These are phyloP conservation scores for sorghum (Sorghum bicolor) DNA, from an alignment of 176 grass and related monocot species.

Conservation along the genomic window Sorghum_bicolor_NCBIv3 NC_012877.2:7158001-7158500, in stretches of 20 bases:
- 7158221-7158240: conserved; percentile 7
- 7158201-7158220: background rate
- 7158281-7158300: background rate
- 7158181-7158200: background rate
- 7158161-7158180: background rate
- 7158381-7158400: background rate
- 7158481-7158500: background rate
- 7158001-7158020: background rate
- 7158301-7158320: conserved; percentile 2
- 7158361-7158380: background rate
- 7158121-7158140: conserved; percentile 9
- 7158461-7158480: conserved; percentile 86
- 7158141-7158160: background rate
- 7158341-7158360: conserved; percentile 22
- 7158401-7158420: conserved; percentile 51
- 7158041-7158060: conserved; percentile 1
- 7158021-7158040: background rate
- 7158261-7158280: background rate
- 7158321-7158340: background rate
- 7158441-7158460: conserved; percentile 87
- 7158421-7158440: conserved; percentile 90
- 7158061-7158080: background rate
- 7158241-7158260: conserved; percentile 6
- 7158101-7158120: background rate
- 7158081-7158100: conserved; percentile 15